phyloP scores from a whole-genome alignment of 495 filamentous ascomycete genomes.

The Hypomontagnella submonticulosa region DNA sequence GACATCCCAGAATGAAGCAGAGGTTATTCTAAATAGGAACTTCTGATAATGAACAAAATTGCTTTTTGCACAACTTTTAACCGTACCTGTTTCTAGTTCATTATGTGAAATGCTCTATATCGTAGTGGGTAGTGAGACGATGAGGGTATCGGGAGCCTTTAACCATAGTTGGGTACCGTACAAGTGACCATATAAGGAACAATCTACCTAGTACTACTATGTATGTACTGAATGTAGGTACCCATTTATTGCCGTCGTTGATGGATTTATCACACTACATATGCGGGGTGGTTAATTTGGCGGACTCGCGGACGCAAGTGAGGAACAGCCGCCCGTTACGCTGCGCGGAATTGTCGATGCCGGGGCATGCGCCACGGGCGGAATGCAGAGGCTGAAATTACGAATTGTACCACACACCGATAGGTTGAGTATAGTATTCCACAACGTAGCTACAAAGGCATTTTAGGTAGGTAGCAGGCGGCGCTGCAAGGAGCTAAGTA shows the following conservation, averaged over 20 bases:
- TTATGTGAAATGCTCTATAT: constrained; percentile 5
- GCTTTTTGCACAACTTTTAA: constrained; percentile 18
- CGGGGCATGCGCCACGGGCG: constrained; percentile 11
- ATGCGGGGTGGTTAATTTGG: constrained; percentile 14
- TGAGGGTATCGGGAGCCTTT: neutral
- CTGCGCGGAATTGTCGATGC: constrained; percentile 20
- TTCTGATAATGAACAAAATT: constrained; percentile 52
- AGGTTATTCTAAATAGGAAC: constrained; percentile 47
- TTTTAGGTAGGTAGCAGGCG: neutral
- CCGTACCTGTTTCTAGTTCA: neutral
- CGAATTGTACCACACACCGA: constrained; percentile 7
- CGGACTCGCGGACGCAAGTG: constrained; percentile 19
- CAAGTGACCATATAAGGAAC: neutral
- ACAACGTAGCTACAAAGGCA: neutral
- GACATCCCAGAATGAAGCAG: constrained; percentile 47
- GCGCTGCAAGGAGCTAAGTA: neutral
- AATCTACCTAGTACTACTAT: no score
- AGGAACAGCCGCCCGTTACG: constrained; percentile 16
- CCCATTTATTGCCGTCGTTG: neutral
- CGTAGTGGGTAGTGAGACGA: neutral
- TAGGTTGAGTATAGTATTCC: constrained; percentile 4
- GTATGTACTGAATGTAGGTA: constrained; percentile 4
- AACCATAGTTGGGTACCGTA: neutral
- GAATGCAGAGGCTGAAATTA: constrained; percentile 26
- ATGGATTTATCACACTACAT: constrained; percentile 17